Evolutionary conservation across 305 asterid species (phyloP).

Genomic region (Rubia tinctorum): DNA sequence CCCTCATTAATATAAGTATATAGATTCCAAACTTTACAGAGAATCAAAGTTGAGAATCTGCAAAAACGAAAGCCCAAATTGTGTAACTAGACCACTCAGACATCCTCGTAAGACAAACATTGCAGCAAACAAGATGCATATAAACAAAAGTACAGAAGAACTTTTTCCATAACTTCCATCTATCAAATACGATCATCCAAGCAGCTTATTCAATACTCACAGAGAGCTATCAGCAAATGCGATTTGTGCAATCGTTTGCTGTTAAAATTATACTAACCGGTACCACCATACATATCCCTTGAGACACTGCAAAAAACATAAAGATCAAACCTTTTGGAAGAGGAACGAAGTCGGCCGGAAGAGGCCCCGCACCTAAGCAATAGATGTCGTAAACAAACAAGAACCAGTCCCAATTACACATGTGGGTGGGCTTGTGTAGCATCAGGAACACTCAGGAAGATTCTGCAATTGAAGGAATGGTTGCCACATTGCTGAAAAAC

Average conservation of each 20-base stretch:
- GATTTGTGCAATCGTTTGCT: not conserved
- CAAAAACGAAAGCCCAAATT: not conserved
- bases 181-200: not conserved
- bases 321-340: not conserved
- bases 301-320: not conserved
- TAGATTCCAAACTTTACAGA: constrained; percentile 4
- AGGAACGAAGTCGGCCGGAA: not conserved
- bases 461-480: not conserved
- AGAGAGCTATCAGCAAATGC: not conserved
- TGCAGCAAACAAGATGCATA: too few species aligned
- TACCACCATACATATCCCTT: too few species aligned
- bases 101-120: too few species aligned
- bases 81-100: not conserved
- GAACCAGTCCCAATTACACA: not conserved
- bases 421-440: not conserved
- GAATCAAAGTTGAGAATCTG: constrained; percentile 4
- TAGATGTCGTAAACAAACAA: not conserved
- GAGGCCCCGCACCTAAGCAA: not conserved
- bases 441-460: not conserved
- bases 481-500: not conserved
- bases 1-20: not conserved
- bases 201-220: not conserved
- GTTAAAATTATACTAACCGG: too few species aligned
- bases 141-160: not conserved
- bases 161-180: not conserved